A percentile compares a stretch with the other conserved stretches of the same genome.
Evolutionary conservation across 306 rosid genomes (phyloP).

Genomic region (Gastrolobium bilobum): DNA sequence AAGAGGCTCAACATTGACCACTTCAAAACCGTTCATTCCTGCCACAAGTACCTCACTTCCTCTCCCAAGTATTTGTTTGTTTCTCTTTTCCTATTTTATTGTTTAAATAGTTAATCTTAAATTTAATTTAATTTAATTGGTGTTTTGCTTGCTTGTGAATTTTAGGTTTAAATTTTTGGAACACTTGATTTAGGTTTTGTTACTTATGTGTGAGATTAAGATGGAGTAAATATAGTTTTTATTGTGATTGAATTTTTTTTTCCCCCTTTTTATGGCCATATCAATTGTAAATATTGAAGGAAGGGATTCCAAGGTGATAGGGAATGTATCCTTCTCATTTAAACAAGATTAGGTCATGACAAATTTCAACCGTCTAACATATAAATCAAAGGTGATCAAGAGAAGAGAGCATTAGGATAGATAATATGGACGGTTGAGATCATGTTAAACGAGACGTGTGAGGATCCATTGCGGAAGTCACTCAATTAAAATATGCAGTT

Average conservation of each 20-base stretch:
- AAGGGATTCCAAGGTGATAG: neutral
- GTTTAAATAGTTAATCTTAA: neutral
- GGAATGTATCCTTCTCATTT: too few species aligned
- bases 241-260: neutral
- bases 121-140: neutral
- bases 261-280: neutral
- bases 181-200: too few species aligned
- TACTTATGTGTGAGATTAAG: neutral
- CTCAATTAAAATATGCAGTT: too few species aligned
- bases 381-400: too few species aligned
- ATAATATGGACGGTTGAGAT: too few species aligned
- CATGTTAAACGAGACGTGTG: too few species aligned
- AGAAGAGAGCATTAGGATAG: too few species aligned
- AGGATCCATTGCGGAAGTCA: too few species aligned
- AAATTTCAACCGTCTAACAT: too few species aligned
- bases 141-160: neutral
- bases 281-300: neutral
- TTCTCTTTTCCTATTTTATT: neutral
- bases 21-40: constrained; percentile 75
- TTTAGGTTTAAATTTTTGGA: neutral
- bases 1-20: constrained; percentile 83
- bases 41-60: constrained; percentile 55
- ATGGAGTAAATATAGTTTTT: neutral
- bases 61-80: constrained; percentile 32
- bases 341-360: too few species aligned